A percentile compares a stretch with the other conserved stretches of the same genome.
These are phyloP conservation scores for Eutrema japonicum DNA, from an alignment of 345 rosid genomes.

Conservation along the genomic window DNA sequence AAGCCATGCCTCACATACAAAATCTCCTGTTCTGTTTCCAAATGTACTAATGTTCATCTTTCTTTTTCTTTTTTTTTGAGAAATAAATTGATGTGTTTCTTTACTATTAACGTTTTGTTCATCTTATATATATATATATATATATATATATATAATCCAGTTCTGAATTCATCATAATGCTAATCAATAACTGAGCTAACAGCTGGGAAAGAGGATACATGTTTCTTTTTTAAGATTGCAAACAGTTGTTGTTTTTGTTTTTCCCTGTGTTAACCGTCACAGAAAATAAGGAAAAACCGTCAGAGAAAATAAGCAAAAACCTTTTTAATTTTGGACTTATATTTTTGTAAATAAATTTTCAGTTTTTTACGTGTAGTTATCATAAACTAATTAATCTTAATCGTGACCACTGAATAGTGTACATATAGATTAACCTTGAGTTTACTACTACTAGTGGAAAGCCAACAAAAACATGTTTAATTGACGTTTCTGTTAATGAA, in stretches of 20 bases:
- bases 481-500: neutral
- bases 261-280: conserved; percentile 8
- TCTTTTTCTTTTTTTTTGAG: neutral
- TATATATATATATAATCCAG: neutral
- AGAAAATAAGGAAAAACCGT: neutral
- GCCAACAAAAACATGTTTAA: neutral
- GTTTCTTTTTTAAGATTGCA: conserved; percentile 32
- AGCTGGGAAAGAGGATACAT: conserved; percentile 12
- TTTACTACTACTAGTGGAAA: neutral
- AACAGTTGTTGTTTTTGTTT: conserved; percentile 10
- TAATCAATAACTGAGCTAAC: conserved; percentile 16
- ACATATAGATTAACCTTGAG: neutral
- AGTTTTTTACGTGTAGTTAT: neutral
- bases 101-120: neutral
- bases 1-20: conserved; percentile 30
- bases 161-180: neutral
- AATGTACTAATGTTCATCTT: neutral
- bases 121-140: no score
- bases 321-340: neutral
- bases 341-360: neutral
- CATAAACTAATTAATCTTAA: neutral
- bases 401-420: neutral
- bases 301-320: neutral
- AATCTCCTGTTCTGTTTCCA: conserved; percentile 7
- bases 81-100: neutral